Conservation (phyloP, 441 rosid genomes). For the Bocquillonia castaneifolia region DNA sequence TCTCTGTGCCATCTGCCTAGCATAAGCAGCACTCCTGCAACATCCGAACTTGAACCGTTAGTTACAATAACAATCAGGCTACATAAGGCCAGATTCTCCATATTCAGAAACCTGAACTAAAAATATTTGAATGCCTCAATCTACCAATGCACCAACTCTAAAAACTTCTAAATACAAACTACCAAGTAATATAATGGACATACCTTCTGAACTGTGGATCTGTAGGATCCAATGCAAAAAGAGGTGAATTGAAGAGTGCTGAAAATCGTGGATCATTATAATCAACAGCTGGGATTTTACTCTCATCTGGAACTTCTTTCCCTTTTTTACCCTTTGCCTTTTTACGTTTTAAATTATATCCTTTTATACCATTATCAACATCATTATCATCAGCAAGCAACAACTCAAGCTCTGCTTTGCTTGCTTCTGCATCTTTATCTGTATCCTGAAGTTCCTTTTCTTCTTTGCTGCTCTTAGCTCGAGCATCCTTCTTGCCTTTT, state of each 20-base stretch:
- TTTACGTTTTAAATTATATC: constrained; percentile 68
- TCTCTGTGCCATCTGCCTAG: constrained; percentile 53
- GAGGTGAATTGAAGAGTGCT: constrained; percentile 46
- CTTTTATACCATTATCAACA: constrained; percentile 48
- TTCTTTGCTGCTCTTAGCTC: constrained; percentile 10
- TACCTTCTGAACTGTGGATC: constrained; percentile 94
- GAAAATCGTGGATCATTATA: constrained; percentile 69
- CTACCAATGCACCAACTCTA: neutral
- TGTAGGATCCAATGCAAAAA: constrained; percentile 83
- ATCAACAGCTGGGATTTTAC: constrained; percentile 57
- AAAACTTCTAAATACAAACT: neutral
- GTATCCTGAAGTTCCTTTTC: constrained; percentile 13
- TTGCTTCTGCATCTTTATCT: constrained; percentile 49
- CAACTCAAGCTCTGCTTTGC: constrained; percentile 80
- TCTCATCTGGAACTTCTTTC: constrained; percentile 45
- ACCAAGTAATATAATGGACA: neutral
- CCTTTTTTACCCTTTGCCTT: constrained; percentile 56
- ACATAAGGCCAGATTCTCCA: neutral
- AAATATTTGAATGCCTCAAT: neutral
- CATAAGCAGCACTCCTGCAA: constrained; percentile 82
- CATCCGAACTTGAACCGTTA: constrained; percentile 11
- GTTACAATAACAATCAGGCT: neutral
- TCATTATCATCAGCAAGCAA: constrained; percentile 74
- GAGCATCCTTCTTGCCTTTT: constrained; percentile 22
- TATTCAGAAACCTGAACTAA: neutral